Evolutionary conservation across 495 filamentous ascomycete genomes (phyloP).

Genomic region (Penicillium canescens): DNA sequence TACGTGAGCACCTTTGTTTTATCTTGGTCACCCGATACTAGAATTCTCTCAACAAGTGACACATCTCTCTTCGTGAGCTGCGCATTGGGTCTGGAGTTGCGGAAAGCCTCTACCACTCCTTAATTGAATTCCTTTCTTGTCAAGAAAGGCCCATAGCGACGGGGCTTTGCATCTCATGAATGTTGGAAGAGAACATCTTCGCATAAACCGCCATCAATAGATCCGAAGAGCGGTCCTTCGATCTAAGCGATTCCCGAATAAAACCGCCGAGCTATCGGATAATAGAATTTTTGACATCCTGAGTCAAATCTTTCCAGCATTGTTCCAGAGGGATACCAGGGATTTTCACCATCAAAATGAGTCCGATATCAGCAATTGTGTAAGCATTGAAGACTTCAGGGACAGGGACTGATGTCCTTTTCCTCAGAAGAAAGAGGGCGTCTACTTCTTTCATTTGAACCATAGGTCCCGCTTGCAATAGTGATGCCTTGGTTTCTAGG

Average conservation of each 20-base stretch:
- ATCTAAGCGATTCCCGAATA: slow-evolving; percentile 18
- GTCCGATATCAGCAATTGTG: slow-evolving; percentile 19
- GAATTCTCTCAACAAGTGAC: slow-evolving; percentile 14
- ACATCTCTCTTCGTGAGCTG: slow-evolving; percentile 10
- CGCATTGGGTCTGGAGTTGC: slow-evolving; percentile 10
- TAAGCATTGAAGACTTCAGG: slow-evolving; percentile 30
- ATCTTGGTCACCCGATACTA: slow-evolving; percentile 5
- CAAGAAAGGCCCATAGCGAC: slow-evolving; percentile 20
- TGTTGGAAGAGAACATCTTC: slow-evolving; percentile 18
- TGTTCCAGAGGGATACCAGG: slow-evolving; percentile 14
- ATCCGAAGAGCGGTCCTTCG: slow-evolving; percentile 17
- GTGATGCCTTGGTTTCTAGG: slow-evolving; percentile 11
- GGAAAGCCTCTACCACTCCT: slow-evolving; percentile 21
- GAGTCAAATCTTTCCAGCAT: slow-evolving; percentile 13
- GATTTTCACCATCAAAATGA: slow-evolving; percentile 32
- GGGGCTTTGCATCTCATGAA: slow-evolving; percentile 13
- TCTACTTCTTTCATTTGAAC: slow-evolving; percentile 29
- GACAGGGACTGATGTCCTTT: slow-evolving; percentile 28
- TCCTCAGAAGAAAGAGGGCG: slow-evolving; percentile 20
- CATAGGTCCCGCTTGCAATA: slow-evolving; percentile 20
- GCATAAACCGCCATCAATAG: slow-evolving; percentile 23
- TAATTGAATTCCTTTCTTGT: slow-evolving; percentile 18
- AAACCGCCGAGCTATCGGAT: slow-evolving; percentile 12
- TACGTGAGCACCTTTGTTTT: slow-evolving; percentile 16
- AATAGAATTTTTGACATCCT: slow-evolving; percentile 6